A percentile compares a stretch with the other conserved stretches of the same genome.
These are phyloP conservation scores for Ophiostoma himal-ulmi DNA, from an alignment of 2,329 filamentous ascomycete species.

Conservation along the genomic window DNA sequence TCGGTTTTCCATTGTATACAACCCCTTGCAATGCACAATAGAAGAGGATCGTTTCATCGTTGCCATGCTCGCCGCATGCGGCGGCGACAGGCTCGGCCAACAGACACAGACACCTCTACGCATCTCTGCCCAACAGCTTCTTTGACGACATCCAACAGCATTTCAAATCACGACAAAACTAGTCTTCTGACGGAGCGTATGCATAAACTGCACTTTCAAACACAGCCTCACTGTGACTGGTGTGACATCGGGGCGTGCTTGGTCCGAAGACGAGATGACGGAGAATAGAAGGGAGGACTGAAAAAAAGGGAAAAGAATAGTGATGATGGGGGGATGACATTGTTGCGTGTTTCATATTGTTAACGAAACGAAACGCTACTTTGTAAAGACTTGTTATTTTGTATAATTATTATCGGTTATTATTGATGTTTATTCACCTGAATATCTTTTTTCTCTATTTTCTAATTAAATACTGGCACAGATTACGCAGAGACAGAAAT, in stretches of 20 bases:
- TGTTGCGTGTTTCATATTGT: background rate
- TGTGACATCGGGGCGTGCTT: background rate
- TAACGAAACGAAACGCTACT: background rate
- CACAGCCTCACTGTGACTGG: background rate
- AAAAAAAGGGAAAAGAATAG: background rate
- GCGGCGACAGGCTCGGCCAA: background rate
- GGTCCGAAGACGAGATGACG: background rate
- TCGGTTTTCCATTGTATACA: too few species aligned
- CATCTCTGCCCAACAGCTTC: too few species aligned
- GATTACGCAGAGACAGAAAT: background rate
- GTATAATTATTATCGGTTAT: too few species aligned
- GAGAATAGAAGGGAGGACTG: background rate
- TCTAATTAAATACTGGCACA: too few species aligned
- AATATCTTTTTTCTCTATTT: too few species aligned
- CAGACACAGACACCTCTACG: background rate
- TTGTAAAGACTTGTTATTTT: background rate
- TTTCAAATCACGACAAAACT: background rate
- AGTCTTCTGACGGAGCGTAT: background rate
- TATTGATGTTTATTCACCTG: background rate
- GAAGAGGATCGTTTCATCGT: background rate
- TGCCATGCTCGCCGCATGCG: background rate
- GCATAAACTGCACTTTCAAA: background rate
- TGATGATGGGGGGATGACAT: background rate
- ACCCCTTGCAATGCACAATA: too few species aligned
- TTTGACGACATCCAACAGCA: background rate